Percentiles rank a stretch among this genome's conserved stretches.
phyloP scores from a whole-genome alignment of 2,329 filamentous ascomycete species.

The Cytospora piceae region DNA sequence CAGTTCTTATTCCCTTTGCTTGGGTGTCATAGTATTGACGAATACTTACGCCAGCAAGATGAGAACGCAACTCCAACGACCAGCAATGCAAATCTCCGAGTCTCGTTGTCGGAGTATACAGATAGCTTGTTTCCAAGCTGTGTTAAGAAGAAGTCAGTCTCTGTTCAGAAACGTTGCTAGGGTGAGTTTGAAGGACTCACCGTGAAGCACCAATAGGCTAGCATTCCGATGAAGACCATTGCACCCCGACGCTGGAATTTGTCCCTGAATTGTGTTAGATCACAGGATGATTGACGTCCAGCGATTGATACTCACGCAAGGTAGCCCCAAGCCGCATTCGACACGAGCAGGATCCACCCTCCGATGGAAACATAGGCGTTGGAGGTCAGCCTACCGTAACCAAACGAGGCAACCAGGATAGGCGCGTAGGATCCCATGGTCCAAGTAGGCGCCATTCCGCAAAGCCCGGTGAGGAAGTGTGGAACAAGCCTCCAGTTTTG shows the following conservation, averaged over 20 bases:
- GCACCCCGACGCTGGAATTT: slow-evolving; percentile 11
- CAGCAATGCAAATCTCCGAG: slow-evolving; percentile 5
- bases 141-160: too few species aligned
- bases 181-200: neutral
- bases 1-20: neutral
- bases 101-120: slow-evolving; percentile 8
- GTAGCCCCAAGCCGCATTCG: slow-evolving; percentile 18
- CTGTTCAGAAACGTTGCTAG: too few species aligned
- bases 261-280: slow-evolving; percentile 8
- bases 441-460: slow-evolving; percentile 52
- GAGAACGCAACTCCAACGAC: slow-evolving; percentile 20
- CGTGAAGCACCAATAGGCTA: slow-evolving; percentile 12
- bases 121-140: neutral
- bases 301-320: slow-evolving; percentile 6
- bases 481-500: slow-evolving; percentile 56
- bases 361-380: slow-evolving; percentile 45
- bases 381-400: slow-evolving; percentile 50
- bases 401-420: slow-evolving; percentile 56
- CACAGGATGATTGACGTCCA: neutral
- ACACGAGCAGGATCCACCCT: slow-evolving; percentile 23
- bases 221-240: slow-evolving; percentile 18
- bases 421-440: slow-evolving; percentile 58
- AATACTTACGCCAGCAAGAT: slow-evolving; percentile 19
- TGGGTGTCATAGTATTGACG: too few species aligned
- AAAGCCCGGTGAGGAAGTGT: slow-evolving; percentile 54